Percentiles rank a stretch among this genome's conserved stretches.
These are phyloP conservation scores for Arctium lappa DNA, from an alignment of 129 eudicot genomes.

Conservation along the genomic window DNA sequence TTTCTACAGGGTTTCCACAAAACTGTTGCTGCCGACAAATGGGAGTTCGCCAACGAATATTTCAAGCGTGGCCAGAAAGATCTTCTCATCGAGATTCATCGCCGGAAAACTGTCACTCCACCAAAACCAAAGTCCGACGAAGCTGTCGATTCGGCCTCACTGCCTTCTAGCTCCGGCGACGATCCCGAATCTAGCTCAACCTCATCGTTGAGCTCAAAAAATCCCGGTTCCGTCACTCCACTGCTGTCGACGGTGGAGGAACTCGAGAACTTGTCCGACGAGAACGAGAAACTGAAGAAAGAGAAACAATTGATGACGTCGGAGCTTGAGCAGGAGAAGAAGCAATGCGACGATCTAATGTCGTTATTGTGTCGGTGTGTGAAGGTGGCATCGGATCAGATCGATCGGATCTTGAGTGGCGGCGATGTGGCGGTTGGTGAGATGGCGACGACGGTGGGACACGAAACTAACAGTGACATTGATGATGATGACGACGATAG, in stretches of 20 bases:
- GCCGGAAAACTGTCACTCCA: constrained; percentile 47
- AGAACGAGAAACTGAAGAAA: too few relatives aligned
- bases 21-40: constrained; percentile 63
- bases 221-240: constrained; percentile 29
- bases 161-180: constrained; percentile 48
- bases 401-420: constrained; percentile 42
- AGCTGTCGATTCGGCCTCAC: constrained; percentile 16
- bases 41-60: constrained; percentile 79
- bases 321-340: too few relatives aligned
- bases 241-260: constrained; percentile 1
- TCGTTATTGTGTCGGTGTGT: constrained; percentile 33
- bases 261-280: too few relatives aligned
- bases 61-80: constrained; percentile 61
- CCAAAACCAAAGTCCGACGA: constrained; percentile 32
- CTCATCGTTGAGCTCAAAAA: constrained; percentile 56
- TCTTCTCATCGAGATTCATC: constrained; percentile 57
- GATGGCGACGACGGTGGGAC: not conserved
- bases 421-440: constrained; percentile 28
- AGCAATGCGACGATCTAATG: too few relatives aligned
- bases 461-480: not conserved
- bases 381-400: constrained; percentile 55
- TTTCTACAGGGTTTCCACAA: constrained; percentile 74
- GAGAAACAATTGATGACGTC: too few relatives aligned
- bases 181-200: constrained; percentile 62
- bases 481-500: constrained; percentile 10